Conservation (phyloP, 2,329 filamentous ascomycete species). For the Xylaria sp. region DNA sequence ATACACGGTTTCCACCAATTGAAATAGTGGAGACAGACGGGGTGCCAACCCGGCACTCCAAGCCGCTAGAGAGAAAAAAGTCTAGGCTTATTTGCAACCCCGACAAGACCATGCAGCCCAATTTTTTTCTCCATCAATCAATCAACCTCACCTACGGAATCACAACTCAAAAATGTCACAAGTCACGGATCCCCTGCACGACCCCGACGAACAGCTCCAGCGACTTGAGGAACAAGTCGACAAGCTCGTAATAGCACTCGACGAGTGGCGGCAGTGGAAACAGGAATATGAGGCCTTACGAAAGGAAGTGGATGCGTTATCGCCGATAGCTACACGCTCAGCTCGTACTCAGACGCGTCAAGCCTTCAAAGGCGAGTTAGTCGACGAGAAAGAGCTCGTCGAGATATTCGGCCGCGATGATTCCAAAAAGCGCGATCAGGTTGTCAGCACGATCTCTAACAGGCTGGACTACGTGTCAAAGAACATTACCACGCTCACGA, state of each 20-base stretch:
- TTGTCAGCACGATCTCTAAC: constrained; percentile 74
- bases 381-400: constrained; percentile 68
- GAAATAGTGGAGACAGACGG: constrained; percentile 1
- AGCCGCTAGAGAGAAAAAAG: not conserved
- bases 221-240: constrained; percentile 80
- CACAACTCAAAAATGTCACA: constrained; percentile 32
- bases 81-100: not conserved
- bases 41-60: not conserved
- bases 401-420: constrained; percentile 60
- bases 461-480: constrained; percentile 90
- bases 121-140: constrained; percentile 24
- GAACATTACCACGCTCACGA: constrained; percentile 75
- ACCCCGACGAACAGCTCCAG: constrained; percentile 79
- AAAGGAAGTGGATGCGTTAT: constrained; percentile 76
- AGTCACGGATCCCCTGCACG: constrained; percentile 65
- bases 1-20: not conserved
- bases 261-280: constrained; percentile 91
- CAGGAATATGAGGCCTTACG: constrained; percentile 91
- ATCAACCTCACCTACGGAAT: constrained; percentile 8
- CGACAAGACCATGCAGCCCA: constrained; percentile 3
- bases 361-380: constrained; percentile 71
- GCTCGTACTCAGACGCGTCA: constrained; percentile 69
- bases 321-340: constrained; percentile 59
- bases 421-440: constrained; percentile 68
- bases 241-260: constrained; percentile 78